Evolutionary conservation across 2,329 filamentous ascomycete genomes (phyloP), one percentile per base, ranked within the genome.

Genomic region (Clarireedia paspali): DNA sequence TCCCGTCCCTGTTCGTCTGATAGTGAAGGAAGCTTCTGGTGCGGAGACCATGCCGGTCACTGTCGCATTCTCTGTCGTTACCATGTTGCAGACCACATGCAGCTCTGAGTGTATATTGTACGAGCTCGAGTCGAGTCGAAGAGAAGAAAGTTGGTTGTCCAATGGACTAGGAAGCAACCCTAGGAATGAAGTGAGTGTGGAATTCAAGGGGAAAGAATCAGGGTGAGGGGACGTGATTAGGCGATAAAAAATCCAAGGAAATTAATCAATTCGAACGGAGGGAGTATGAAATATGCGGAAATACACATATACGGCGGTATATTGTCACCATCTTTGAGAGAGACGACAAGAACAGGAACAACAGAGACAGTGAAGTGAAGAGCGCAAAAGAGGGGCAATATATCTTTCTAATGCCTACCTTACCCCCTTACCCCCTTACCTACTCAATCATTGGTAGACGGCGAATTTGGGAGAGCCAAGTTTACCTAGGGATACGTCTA

Each of bases 1-100:
- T 40, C 55, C 57, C 42, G 62, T 56, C 57, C 63, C 57, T 45
- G 62, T 56, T 57, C 63, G 60, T 50, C 57, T 64, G 55, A 59
- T 53, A 47, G 60, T 58, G 26, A 40, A 38, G 40, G 63, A 53
- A 9, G 48, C 47, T 5, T 59, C 27, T 34, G 47, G 38, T 27
- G 45, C 44, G 45, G 39, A 55, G 17, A 61, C 62, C 26, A 57
- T 47, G 15, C 62, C 60, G 26, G 66, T 65, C 14, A 60, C 61
- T 15, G 60, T 65, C 12, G 64, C 61, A 36, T 60, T 65, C 49
- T 62, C 56, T 26, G 57, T 61, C 26, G 57, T 58, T 17, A 59
- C 55, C 62, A 66, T 67, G 23, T 44, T 42, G 12, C 12, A n/a
- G 7, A 44, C 30, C 9, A 34, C 53, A 55, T 55, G 10, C 14